A percentile compares a stretch with the other conserved stretches of the same genome.
phyloP scores from a whole-genome alignment of 2,329 filamentous ascomycete genomes.

The Sordariomycetes sp. region DNA sequence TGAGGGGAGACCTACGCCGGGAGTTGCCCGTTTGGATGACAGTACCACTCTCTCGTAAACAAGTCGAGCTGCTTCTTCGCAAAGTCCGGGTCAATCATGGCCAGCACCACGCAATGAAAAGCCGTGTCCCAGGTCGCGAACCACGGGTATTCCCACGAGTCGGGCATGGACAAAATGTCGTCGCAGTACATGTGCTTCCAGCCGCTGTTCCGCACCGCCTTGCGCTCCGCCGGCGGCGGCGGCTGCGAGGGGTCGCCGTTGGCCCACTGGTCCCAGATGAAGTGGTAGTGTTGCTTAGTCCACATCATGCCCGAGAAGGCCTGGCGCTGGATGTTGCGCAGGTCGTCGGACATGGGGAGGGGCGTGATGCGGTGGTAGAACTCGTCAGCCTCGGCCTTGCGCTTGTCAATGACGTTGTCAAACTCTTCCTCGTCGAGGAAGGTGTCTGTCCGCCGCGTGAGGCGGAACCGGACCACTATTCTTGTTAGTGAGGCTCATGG shows the following conservation, averaged over 20 bases:
- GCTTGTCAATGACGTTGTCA: conserved; percentile 78
- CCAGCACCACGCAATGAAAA: conserved; percentile 89
- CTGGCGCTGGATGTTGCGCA: conserved; percentile 89
- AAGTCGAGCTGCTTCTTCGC: conserved; percentile 96
- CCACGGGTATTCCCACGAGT: conserved; percentile 98
- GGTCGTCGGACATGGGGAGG: conserved; percentile 82
- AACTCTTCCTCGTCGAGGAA: conserved; percentile 90
- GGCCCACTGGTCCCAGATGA: conserved; percentile 96
- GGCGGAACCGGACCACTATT: conserved; percentile 74
- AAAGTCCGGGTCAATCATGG: conserved; percentile 96
- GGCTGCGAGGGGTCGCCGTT: conserved; percentile 85
- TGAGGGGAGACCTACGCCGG: conserved; percentile 56
- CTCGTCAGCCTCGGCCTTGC: conserved; percentile 83
- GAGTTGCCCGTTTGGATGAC: conserved; percentile 91
- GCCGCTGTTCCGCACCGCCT: conserved; percentile 69
- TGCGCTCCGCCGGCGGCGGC: conserved; percentile 68
- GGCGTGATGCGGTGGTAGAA: conserved; percentile 93
- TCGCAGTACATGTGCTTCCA: conserved; percentile 96
- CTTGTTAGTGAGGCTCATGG: background rate
- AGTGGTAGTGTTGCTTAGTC: conserved; percentile 95
- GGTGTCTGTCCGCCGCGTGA: conserved; percentile 61
- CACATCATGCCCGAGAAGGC: conserved; percentile 96
- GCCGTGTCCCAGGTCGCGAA: conserved; percentile 96
- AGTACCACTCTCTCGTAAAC: conserved; percentile 96
- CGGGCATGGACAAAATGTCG: conserved; percentile 93